Evolutionary conservation across 768 basidiomycete species (phyloP), one percentile per base, ranked within the genome.

Genomic region (Boletus rex-veris): DNA sequence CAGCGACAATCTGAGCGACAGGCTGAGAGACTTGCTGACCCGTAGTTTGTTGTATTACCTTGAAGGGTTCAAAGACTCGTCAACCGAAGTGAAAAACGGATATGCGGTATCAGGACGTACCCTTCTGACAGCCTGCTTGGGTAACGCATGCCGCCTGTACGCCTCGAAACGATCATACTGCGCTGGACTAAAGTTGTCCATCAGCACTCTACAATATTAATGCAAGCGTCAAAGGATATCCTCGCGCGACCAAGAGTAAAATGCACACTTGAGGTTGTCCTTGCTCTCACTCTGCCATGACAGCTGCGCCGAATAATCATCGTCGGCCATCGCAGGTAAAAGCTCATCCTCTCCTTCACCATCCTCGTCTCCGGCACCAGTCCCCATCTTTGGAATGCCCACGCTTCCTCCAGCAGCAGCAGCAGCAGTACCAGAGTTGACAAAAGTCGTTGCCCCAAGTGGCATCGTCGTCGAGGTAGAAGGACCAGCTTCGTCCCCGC

Each of bases 91-190:
- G 18, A 48, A 37, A n/a, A 26, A 14, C 39, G 9, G 7, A 7
- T 5, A 15, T n/a, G 36, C 3, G 31, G 6, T 1, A 5, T 18
- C 11, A 26, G 33, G 26, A 64, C 73, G 14, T 54, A 86, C 92
- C 77, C 87, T 92, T 26, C 90, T 75, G 3, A 95, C 88, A 19
- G 84, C 85, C 61, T 87, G 86, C 63, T 93, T 93, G 1, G 88
- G 86, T 18, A 95, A 71, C 2, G 89, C 90, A 60, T 90, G 87
- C 18, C 92, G 79, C 53, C 91, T 75, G 67, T 93, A 95, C 0
- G 89, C 88, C 62, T 95, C 92, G 59, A 93, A 95, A 1, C 92
- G 81, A 41, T 93, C 90, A 64, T 92, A 91, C 65, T 95, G 92
- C 14, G 77, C 83, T 3, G 85, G 80, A 56, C 84, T 85, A 61